Percentiles rank a stretch among this genome's conserved stretches.
These are phyloP conservation scores for Sarocladiaceae sp. DNA, from an alignment of 2,329 filamentous ascomycete genomes.

Conservation along the genomic window DNA sequence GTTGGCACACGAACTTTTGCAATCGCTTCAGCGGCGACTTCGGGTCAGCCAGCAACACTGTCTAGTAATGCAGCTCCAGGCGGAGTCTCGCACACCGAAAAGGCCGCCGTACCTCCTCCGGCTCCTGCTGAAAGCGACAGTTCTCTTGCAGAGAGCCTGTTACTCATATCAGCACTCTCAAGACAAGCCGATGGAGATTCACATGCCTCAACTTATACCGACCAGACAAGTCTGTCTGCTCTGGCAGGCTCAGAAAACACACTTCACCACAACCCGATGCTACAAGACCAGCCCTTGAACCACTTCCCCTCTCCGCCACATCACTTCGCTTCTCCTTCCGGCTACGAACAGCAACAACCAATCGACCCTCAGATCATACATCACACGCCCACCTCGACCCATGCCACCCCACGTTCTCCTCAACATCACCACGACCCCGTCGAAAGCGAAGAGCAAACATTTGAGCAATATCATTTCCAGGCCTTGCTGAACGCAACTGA, in stretches of 20 bases:
- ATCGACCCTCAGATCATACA: conserved; percentile 59
- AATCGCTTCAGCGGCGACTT: not conserved
- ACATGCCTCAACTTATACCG: conserved; percentile 38
- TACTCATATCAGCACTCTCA: conserved; percentile 16
- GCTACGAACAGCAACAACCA: conserved; percentile 39
- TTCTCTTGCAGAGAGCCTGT: conserved; percentile 4
- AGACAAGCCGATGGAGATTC: conserved; percentile 15
- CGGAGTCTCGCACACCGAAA: not conserved
- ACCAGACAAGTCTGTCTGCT: conserved; percentile 44
- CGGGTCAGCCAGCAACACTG: not conserved
- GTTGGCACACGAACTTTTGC: not conserved
- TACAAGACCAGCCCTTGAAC: conserved; percentile 22
- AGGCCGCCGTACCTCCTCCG: conserved; percentile 10
- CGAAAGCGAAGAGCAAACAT: conserved; percentile 22
- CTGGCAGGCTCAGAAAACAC: conserved; percentile 21
- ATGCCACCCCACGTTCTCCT: conserved; percentile 21
- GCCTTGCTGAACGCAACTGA: conserved; percentile 47
- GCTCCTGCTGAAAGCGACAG: not conserved
- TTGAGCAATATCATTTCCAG: conserved; percentile 43
- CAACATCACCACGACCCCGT: conserved; percentile 13
- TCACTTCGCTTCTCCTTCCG: conserved; percentile 16
- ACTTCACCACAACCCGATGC: conserved; percentile 22
- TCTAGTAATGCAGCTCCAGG: not conserved
- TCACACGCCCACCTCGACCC: conserved; percentile 28
- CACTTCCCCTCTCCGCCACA: conserved; percentile 26